phyloP scores from a whole-genome alignment of 352 stramenopile species.

The Globisporangium sylvaticum region DNA sequence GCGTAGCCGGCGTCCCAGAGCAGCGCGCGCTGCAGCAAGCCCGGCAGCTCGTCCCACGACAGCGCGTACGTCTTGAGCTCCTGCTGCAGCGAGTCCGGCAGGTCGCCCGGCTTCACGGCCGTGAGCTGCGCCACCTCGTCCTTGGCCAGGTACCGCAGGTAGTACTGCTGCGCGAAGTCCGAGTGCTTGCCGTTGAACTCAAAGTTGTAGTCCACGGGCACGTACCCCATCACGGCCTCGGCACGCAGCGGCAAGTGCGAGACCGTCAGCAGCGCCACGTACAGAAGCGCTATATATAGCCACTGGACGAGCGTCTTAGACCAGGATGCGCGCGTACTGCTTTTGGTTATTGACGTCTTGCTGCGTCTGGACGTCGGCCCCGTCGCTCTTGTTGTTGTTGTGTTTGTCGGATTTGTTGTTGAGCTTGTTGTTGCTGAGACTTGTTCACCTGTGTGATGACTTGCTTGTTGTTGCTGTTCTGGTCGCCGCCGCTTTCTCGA shows the following conservation, averaged over 20 bases:
- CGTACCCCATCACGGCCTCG: constrained; percentile 18
- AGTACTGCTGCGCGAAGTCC: constrained; percentile 70
- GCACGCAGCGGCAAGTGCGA: constrained; percentile 24
- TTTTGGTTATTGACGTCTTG: background rate
- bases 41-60: constrained; percentile 41
- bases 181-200: constrained; percentile 53
- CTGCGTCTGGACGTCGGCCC: background rate
- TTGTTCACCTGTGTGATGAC: background rate
- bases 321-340: background rate
- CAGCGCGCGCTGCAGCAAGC: constrained; percentile 58
- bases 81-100: constrained; percentile 29
- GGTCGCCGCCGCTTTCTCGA: constrained; percentile 9
- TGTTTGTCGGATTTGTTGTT: background rate
- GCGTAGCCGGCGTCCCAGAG: constrained; percentile 70
- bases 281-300: constrained; percentile 7
- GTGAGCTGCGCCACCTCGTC: constrained; percentile 28
- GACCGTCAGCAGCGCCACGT: constrained; percentile 32
- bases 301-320: background rate
- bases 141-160: constrained; percentile 37
- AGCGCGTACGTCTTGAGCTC: constrained; percentile 36
- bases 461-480: background rate
- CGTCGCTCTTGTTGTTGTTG: background rate
- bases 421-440: background rate
- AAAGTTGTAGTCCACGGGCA: constrained; percentile 45
- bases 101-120: constrained; percentile 14